phyloP scores from a whole-genome alignment of 2,329 filamentous ascomycete species.

The Penicillium aurantiogriseum region DNA sequence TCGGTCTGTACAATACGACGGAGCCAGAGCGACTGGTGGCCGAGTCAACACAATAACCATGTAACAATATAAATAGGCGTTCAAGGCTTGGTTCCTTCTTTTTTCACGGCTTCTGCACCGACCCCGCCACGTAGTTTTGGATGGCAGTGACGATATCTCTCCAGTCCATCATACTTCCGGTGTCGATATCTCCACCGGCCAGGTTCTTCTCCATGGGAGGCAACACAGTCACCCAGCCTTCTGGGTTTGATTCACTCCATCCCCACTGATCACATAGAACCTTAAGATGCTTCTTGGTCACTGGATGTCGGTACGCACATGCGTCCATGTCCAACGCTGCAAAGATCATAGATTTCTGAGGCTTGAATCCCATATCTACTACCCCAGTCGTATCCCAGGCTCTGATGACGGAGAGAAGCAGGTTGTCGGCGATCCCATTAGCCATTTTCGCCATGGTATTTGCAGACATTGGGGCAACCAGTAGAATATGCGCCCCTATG shows the following conservation, averaged over 20 bases:
- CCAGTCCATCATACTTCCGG: conserved; percentile 83
- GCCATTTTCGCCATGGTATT: conserved; percentile 84
- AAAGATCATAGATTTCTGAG: conserved; percentile 63
- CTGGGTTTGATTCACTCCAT: conserved; percentile 35
- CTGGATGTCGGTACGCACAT: conserved; percentile 83
- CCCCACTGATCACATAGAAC: conserved; percentile 76
- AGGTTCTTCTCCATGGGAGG: conserved; percentile 71
- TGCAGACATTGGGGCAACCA: conserved; percentile 78
- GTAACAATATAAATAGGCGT: conserved; percentile 5
- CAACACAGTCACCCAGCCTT: conserved; percentile 68
- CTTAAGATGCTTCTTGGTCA: conserved; percentile 70
- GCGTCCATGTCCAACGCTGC: conserved; percentile 86
- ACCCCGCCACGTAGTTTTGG: conserved; percentile 43
- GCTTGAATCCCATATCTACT: conserved; percentile 47
- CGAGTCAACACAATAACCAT: conserved; percentile 8
- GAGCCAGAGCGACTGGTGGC: conserved; percentile 1
- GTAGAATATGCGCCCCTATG: conserved; percentile 71
- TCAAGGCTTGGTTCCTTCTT: neutral
- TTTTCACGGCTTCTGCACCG: neutral
- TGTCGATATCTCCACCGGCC: conserved; percentile 80
- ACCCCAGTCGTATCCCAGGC: conserved; percentile 81
- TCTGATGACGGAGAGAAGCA: conserved; percentile 70
- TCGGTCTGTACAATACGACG: conserved; percentile 28
- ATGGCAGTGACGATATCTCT: conserved; percentile 67
- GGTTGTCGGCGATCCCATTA: conserved; percentile 72